A percentile compares a stretch with the other conserved stretches of the same genome.
These are phyloP conservation scores for Cercospora sp. DNA, from an alignment of 2,329 filamentous ascomycete species.

Conservation along the genomic window DNA sequence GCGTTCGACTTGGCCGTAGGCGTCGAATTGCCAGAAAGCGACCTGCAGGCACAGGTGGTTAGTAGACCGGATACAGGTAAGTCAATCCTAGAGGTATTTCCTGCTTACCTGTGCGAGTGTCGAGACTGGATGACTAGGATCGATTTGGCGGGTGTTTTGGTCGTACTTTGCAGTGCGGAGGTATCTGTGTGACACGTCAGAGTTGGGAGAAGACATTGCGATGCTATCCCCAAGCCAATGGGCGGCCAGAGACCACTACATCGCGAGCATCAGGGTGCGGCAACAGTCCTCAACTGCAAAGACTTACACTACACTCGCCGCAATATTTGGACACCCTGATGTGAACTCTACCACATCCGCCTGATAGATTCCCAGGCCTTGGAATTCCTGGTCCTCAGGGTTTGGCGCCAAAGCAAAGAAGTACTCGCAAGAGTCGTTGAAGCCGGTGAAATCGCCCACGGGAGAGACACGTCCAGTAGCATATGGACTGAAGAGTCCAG, in stretches of 20 bases:
- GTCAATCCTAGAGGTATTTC: too few species aligned
- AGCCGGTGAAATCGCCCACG: conserved; percentile 46
- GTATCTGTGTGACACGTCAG: background rate
- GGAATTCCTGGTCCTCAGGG: conserved; percentile 28
- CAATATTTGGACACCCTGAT: conserved; percentile 25
- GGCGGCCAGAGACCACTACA: background rate
- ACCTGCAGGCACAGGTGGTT: conserved; percentile 18
- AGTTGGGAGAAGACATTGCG: too few species aligned
- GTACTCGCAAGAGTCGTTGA: conserved; percentile 48
- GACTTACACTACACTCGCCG: conserved; percentile 25
- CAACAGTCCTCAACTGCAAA: background rate
- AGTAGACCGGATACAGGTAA: too few species aligned
- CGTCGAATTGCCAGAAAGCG: conserved; percentile 52
- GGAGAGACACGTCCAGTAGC: conserved; percentile 45
- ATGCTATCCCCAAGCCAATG: background rate
- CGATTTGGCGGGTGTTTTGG: conserved; percentile 13
- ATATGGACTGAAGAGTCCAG: conserved; percentile 43
- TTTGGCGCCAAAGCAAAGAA: conserved; percentile 48
- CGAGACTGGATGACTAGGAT: conserved; percentile 13
- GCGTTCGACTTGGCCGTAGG: conserved; percentile 44
- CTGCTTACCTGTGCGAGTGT: conserved; percentile 24
- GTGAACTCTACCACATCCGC: conserved; percentile 31
- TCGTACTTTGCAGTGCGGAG: conserved; percentile 23
- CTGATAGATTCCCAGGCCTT: conserved; percentile 28
- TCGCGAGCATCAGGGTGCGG: accelerated